A percentile compares a stretch with the other conserved stretches of the same genome.
phyloP scores from a whole-genome alignment of 768 basidiomycete species.

The Tricholoma furcatifolium region DNA sequence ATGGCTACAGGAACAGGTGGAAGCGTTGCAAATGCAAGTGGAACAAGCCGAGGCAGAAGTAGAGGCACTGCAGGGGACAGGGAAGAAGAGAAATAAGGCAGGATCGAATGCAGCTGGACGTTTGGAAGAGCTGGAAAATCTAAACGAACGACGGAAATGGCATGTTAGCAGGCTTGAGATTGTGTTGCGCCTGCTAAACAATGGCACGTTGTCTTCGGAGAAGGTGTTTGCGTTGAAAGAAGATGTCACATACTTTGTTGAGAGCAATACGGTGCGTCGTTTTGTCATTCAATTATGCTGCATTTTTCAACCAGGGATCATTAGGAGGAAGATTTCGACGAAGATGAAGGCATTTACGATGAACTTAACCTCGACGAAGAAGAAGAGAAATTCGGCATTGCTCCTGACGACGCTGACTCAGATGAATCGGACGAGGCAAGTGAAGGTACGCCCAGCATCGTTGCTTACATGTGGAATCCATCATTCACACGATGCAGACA shows the following conservation, averaged over 20 bases:
- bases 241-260: conserved; percentile 94
- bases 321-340: conserved; percentile 96
- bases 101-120: conserved; percentile 66
- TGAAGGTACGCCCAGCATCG: conserved; percentile 51
- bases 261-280: conserved; percentile 84
- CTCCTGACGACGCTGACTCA: conserved; percentile 72
- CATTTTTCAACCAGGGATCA: conserved; percentile 19
- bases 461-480: background rate
- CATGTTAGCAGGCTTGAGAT: conserved; percentile 92
- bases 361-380: conserved; percentile 97
- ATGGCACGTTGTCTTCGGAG: conserved; percentile 84
- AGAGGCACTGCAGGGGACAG: conserved; percentile 75
- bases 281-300: conserved; percentile 4
- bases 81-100: conserved; percentile 84
- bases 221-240: conserved; percentile 83
- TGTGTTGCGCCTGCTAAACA: conserved; percentile 89
- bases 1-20: conserved; percentile 88
- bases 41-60: conserved; percentile 95
- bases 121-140: conserved; percentile 76
- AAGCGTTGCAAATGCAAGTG: conserved; percentile 89
- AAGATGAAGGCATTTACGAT: conserved; percentile 96
- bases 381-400: conserved; percentile 88
- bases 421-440: conserved; percentile 75
- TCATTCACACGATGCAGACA: conserved; percentile 38
- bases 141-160: conserved; percentile 96